Conservation (phyloP, 352 stramenopile species). For the Phytophthora podocarpi region DNA sequence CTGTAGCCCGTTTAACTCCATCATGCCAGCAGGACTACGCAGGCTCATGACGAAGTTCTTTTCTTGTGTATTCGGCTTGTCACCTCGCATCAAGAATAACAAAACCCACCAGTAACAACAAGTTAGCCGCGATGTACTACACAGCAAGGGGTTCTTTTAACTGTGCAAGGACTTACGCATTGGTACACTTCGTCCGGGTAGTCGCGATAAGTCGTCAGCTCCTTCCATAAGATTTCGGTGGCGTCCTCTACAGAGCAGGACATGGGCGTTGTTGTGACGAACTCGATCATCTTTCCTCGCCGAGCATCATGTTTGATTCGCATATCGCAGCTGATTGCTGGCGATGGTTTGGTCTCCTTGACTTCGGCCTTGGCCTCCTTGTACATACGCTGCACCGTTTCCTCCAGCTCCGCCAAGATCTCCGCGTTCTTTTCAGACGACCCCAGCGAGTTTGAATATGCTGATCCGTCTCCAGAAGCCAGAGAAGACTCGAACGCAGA, state of each 20-base stretch:
- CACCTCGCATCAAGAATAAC: conserved; percentile 9
- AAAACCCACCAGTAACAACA: background rate
- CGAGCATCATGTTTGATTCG: conserved; percentile 12
- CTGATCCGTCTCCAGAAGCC: no score
- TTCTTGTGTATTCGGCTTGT: conserved; percentile 20
- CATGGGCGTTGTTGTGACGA: conserved; percentile 34
- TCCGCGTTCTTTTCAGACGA: background rate
- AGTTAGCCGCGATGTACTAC: background rate
- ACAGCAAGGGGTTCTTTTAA: no score
- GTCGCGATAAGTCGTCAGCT: conserved; percentile 27
- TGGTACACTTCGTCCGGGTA: conserved; percentile 29
- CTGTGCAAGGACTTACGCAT: conserved; percentile 22
- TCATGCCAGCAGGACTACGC: conserved; percentile 8
- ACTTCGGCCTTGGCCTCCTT: background rate
- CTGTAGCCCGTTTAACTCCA: conserved; percentile 29
- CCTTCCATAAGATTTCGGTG: conserved; percentile 25
- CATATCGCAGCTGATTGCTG: conserved; percentile 30
- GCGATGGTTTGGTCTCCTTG: background rate
- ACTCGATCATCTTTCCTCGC: conserved; percentile 25
- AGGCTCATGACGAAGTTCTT: conserved; percentile 30
- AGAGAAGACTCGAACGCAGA: background rate
- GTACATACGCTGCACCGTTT: conserved; percentile 15
- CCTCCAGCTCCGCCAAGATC: conserved; percentile 15
- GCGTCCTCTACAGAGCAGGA: conserved; percentile 18
- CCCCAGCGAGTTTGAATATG: no score